Base-by-base conservation (phyloP, 1,284 basidiomycete species). In the Calocybe gambosa region DNA sequence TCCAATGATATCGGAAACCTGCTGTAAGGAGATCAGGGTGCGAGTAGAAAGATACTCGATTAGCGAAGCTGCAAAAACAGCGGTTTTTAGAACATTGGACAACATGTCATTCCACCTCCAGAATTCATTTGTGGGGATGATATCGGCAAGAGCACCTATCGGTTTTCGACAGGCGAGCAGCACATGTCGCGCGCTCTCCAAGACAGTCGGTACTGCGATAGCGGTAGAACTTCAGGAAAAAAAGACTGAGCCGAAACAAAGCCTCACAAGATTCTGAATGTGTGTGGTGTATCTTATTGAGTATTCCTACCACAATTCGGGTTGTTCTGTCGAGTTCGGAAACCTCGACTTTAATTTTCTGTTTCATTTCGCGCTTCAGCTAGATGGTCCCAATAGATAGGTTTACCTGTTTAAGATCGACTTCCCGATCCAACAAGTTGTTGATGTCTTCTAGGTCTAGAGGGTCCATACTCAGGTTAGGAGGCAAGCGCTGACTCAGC, bases 71-170 rank as follows among this genome's bases (percentile, higher is more conserved):
- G 78, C 73, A 58, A 84, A 92, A 0, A 89, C 73, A 10, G 78
- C 76, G 13, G 74, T 74, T 34, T 81, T 70, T 35, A 86, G 60
- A 13, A 82, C 80, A 55, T 75, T 78, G 1, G 74, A 73, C 85
- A 83, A 89, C 75, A 82, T 80, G 23, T 86, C 83, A 59, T 83
- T 86, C 82, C 83, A 92, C 50, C 80, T 74, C 86, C 88, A 91
- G 55, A 85, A 84, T 55, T 90, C 83, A 53, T 84, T 77, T 19
- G 71, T 68, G 29, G 86, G 88, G 28, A 86, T 68, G 25, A 82
- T 65, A 3, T 58, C 62, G 4, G 77, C 77, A 8, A 89, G 62
- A 2, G 69, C 68, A 21, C 67, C 66, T n/a, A 64, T 74, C 1
- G 70, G 73, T 18, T 73, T 74, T 43, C 67, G 67, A 54, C 80